Base-by-base conservation (phyloP, 768 basidiomycete genomes). In the Rickenella mellea region DNA sequence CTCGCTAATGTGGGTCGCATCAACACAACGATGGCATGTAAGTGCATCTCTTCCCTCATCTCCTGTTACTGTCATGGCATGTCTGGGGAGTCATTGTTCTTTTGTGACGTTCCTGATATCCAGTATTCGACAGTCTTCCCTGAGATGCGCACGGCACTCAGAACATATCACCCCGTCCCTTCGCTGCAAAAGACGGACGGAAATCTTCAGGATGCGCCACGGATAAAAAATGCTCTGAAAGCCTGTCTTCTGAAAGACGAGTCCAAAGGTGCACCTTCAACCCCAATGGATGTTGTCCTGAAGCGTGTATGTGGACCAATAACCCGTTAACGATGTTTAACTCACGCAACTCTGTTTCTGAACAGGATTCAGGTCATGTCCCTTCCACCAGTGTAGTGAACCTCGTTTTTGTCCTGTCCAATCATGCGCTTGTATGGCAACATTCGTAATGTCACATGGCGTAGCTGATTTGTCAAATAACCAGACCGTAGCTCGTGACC, bases 41-140 rank as follows among this genome's bases (percentile, higher is more conserved):
- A 66, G 79, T 60, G 47, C 42, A 46, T 35, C 6, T 42, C 7
- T 19, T 36, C 33, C 33, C 33, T 19, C 33, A 36, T 44, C 10
- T 30, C 27, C 31, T 19, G 27, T 40, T 40, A 15, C 32, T 42
- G 35, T 40, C 40, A 48, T 44, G n/a, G 44, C 43, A 42, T 41
- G 36, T 31, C 33, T 32, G 27, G 17, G 27, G 27, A 28, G 48
- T 40, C 31, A 42, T 51, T 41, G 17, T 45, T 21, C 50, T 60
- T 33, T 58, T 46, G 44, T 10, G 39, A 43, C 12, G 39, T 40
- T 51, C 30, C n/a, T n/a, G n/a, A n/a, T n/a, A n/a, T n/a, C n/a
- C n/a, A n/a, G n/a, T n/a, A n/a, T n/a, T n/a, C n/a, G n/a, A n/a
- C 55, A 89, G 86, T 92, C 66, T 90, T 89, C 58, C 87, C 87